phyloP scores from a whole-genome alignment of 768 basidiomycete genomes.

The Pleurotus ostreatus region DNA sequence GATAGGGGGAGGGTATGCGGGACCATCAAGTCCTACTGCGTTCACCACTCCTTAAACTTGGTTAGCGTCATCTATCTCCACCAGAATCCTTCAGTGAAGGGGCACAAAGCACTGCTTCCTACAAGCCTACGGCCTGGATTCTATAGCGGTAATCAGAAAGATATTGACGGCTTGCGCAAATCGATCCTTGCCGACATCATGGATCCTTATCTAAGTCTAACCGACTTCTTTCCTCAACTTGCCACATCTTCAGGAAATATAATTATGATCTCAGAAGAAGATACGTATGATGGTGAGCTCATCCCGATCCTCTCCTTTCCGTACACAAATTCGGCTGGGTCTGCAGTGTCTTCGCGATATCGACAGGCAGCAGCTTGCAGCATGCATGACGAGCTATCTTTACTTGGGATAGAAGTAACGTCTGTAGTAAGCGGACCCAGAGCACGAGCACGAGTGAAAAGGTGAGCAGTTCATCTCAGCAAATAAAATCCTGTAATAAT shows the following conservation, averaged over 20 bases:
- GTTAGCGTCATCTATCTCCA: constrained; percentile 2
- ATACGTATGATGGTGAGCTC: background rate
- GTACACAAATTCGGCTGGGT: background rate
- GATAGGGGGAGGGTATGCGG: constrained; percentile 1
- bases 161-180: background rate
- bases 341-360: background rate
- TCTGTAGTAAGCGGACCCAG: constrained; percentile 7
- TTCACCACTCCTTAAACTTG: constrained; percentile 1
- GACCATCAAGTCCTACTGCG: constrained; percentile 7
- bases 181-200: background rate
- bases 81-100: background rate
- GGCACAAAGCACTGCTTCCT: background rate
- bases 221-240: constrained; percentile 5
- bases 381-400: background rate
- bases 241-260: constrained; percentile 1
- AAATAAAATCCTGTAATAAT: background rate
- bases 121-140: background rate
- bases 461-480: background rate
- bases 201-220: background rate
- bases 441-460: background rate
- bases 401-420: background rate
- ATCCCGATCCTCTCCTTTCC: background rate
- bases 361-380: background rate
- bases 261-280: constrained; percentile 6
- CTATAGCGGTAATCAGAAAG: background rate